These are phyloP conservation scores for Irpex rosettiformis DNA, from an alignment of 1,284 basidiomycete genomes.

Conservation along the genomic window DNA sequence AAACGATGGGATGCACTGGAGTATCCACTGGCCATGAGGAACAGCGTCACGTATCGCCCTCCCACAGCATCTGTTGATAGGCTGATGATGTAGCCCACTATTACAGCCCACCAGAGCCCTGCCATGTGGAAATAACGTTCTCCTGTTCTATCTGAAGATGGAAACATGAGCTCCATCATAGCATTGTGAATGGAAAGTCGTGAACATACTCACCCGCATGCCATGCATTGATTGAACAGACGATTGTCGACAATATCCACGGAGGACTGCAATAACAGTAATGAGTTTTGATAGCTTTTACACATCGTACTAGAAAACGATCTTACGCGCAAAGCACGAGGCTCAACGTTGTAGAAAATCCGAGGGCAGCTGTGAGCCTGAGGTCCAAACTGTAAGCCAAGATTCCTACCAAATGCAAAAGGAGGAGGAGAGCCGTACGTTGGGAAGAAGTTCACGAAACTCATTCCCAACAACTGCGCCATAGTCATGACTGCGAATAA, in stretches of 20 bases:
- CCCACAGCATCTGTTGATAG: conserved; percentile 50
- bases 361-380: conserved; percentile 63
- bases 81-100: conserved; percentile 61
- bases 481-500: conserved; percentile 56
- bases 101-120: conserved; percentile 55
- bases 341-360: conserved; percentile 56
- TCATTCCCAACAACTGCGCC: conserved; percentile 55
- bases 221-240: conserved; percentile 60
- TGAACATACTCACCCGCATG: conserved; percentile 47
- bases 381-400: not conserved
- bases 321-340: conserved; percentile 62
- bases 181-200: not conserved
- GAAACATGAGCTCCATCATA: not conserved
- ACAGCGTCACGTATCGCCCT: conserved; percentile 61
- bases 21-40: conserved; percentile 59
- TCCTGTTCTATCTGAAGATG: conserved; percentile 44
- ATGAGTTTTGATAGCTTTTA: not conserved
- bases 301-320: conserved; percentile 11
- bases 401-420: not conserved
- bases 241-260: conserved; percentile 55
- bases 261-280: conserved; percentile 44
- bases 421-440: conserved; percentile 41
- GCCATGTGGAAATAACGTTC: conserved; percentile 70
- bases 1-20: conserved; percentile 43
- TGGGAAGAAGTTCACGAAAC: conserved; percentile 74